These are phyloP conservation scores for Metarhizium guizhouense DNA, from an alignment of 2,329 filamentous ascomycete genomes.

Conservation along the genomic window DNA sequence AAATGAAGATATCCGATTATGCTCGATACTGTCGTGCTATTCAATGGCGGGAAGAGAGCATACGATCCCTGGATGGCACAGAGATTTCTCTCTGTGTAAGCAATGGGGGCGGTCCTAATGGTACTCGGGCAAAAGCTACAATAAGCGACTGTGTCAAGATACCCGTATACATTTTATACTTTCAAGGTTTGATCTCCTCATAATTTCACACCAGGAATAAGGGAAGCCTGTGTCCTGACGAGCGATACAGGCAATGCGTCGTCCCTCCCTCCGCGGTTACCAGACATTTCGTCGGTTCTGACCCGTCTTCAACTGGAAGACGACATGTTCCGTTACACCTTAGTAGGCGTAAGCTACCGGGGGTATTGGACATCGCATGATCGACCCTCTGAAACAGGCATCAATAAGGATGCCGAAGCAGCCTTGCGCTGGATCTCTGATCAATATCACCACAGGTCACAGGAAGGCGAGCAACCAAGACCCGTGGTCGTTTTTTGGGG, in stretches of 20 bases:
- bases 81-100: constrained; percentile 52
- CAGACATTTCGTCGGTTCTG: constrained; percentile 45
- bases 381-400: constrained; percentile 59
- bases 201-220: constrained; percentile 5
- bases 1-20: constrained; percentile 59
- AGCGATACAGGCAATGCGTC: constrained; percentile 45
- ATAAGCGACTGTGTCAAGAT: constrained; percentile 6
- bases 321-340: constrained; percentile 31
- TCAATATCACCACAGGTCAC: constrained; percentile 20
- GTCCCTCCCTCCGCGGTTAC: constrained; percentile 47
- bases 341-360: constrained; percentile 53
- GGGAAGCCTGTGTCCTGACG: neutral
- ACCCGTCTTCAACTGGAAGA: constrained; percentile 31
- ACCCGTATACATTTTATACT: constrained; percentile 47
- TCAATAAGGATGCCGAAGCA: constrained; percentile 59
- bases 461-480: constrained; percentile 11
- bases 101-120: constrained; percentile 15
- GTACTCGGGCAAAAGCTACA: neutral
- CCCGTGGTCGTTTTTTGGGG: constrained; percentile 59
- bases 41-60: constrained; percentile 57
- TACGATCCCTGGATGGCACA: constrained; percentile 55
- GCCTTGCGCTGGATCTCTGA: constrained; percentile 52
- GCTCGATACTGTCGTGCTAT: constrained; percentile 48
- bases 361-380: constrained; percentile 74
- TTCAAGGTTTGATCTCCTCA: constrained; percentile 36